Evolutionary conservation across 441 rosid genomes (phyloP), one percentile per base, ranked within the genome.

Genomic region (Sinapis alba): DNA sequence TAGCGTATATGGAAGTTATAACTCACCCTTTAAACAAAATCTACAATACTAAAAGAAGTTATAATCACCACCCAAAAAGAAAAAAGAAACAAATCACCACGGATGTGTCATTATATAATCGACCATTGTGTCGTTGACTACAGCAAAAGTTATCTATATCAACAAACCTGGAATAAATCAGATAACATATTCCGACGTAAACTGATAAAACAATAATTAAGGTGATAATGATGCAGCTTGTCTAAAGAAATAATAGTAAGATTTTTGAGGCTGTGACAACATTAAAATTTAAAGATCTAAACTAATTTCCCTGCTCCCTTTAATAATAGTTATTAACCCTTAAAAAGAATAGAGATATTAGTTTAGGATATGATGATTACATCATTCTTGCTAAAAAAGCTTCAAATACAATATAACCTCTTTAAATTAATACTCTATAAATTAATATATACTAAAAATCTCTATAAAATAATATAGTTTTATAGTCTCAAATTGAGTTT

Each of bases 261-360:
- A 41, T 41, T 51, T 32, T 30, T 72, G 68, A 71, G 75, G 68
- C 53, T 51, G 7, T 32, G 68, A 62, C 4, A 71, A 71, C 36
- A 71, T 50, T 50, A 62, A 62, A 71, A 41, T 4, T 41, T 13
- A 12, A 41, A 30, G 5, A 6, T 32, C 6, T 34, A 11, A 21
- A 4, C 62, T 60, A 59, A 69, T 16, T 58, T 16, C 16, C 5
- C 2, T 28, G 18, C 4, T 11, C 21, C 18, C 24, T 27, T 58
- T 9, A 71, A 47, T 32, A 72, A 62, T 18, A 27, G 41, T 50
- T 20, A 11, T 9, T 27, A 54, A 66, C 71, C 60, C n/a, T n/a
- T n/a, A n/a, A n/a, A n/a, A n/a, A n/a, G n/a, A n/a, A n/a, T n/a
- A n/a, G n/a, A n/a, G n/a, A n/a, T n/a, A n/a, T n/a, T n/a, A n/a